Evolutionary conservation across 2,329 filamentous ascomycete species (phyloP).

Genomic region (Nigrospora osmanthi): DNA sequence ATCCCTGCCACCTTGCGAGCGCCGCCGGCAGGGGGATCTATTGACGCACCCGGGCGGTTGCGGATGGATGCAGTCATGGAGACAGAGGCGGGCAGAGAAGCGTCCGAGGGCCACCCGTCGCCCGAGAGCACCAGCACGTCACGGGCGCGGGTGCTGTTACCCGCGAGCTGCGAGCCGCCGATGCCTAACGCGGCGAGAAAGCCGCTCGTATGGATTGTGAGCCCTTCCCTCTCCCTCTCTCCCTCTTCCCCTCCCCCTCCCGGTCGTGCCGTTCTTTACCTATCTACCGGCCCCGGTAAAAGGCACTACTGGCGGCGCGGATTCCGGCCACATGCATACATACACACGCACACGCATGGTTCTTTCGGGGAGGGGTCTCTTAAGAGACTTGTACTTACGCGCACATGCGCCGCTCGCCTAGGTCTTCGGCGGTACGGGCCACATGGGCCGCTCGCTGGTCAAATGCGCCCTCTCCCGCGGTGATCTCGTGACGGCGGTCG

Average conservation of each 20-base stretch:
- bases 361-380: too few species aligned
- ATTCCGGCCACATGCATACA: too few species aligned
- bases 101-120: conserved; percentile 10
- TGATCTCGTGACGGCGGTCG: conserved; percentile 81
- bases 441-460: conserved; percentile 87
- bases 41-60: too few species aligned
- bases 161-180: conserved; percentile 80
- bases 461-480: conserved; percentile 73
- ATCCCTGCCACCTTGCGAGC: too few species aligned
- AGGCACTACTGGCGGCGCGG: too few species aligned
- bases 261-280: too few species aligned
- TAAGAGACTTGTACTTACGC: background rate
- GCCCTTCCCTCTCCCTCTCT: conserved; percentile 19
- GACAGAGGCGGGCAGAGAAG: too few species aligned
- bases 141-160: conserved; percentile 46
- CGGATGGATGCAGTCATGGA: too few species aligned
- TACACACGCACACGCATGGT: too few species aligned
- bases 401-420: conserved; percentile 22
- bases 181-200: conserved; percentile 60
- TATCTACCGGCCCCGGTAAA: too few species aligned
- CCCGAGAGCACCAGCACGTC: conserved; percentile 13
- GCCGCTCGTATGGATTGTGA: conserved; percentile 82
- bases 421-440: conserved; percentile 95
- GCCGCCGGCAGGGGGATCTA: too few species aligned
- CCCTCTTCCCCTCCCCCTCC: background rate